Conservation (phyloP, 306 rosid species). For the Malus orientalis region DNA sequence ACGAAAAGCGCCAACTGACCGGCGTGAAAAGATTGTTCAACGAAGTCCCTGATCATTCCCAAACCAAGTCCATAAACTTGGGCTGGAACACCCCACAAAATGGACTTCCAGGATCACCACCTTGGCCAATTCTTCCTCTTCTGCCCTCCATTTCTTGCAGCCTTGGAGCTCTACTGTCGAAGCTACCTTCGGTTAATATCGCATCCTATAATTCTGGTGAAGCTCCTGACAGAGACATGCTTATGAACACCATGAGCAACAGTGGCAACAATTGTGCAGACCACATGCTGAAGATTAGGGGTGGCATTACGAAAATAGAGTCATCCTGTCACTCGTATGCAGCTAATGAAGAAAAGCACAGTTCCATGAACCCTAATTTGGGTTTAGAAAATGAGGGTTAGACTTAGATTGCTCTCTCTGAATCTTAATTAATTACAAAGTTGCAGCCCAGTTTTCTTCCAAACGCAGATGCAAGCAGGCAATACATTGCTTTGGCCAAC, state of each 20-base stretch:
- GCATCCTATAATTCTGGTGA: slow-evolving; percentile 8
- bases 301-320: slow-evolving; percentile 20
- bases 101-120: slow-evolving; percentile 28
- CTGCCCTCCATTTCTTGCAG: slow-evolving; percentile 48
- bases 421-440: slow-evolving; percentile 24
- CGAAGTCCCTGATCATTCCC: slow-evolving; percentile 32
- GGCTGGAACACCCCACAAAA: slow-evolving; percentile 53
- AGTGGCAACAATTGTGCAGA: slow-evolving; percentile 12
- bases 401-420: slow-evolving; percentile 2
- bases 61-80: slow-evolving; percentile 46
- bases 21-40: slow-evolving; percentile 41
- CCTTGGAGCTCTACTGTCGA: slow-evolving; percentile 42
- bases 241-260: slow-evolving; percentile 11
- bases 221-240: not conserved
- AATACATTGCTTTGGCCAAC: not conserved
- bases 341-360: slow-evolving; percentile 28
- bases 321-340: slow-evolving; percentile 22
- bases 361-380: slow-evolving; percentile 13
- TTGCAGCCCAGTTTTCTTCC: too few relatives aligned
- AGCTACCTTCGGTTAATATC: slow-evolving; percentile 30
- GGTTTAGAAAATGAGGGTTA: slow-evolving; percentile 12
- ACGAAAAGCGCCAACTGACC: slow-evolving; percentile 21
- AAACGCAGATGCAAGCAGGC: too few relatives aligned
- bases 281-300: slow-evolving; percentile 27
- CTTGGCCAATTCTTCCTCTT: slow-evolving; percentile 44